Evolutionary conservation across 1,284 basidiomycete species (phyloP), one percentile per base, ranked within the genome.

Genomic region (Rhodotorula mucilaginosa): DNA sequence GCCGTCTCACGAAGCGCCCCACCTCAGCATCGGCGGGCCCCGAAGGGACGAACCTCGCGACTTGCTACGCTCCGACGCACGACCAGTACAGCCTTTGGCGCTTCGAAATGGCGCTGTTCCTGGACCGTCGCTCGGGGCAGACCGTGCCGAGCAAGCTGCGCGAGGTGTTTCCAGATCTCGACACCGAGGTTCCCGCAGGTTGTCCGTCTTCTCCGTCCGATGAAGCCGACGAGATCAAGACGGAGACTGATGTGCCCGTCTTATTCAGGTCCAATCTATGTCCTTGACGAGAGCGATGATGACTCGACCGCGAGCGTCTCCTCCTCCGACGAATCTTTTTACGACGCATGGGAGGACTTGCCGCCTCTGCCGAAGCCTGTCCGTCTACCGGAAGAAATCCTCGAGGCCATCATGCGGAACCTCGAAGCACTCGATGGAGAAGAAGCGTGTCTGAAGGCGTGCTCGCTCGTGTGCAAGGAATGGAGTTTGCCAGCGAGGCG

Each of bases 241-340:
- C 48, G 5, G 2, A 16, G 4, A 5, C 57, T 46, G 12, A 65
- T 21, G 23, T 8, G 12, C 5, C 21, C 18, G 19, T 0, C 16
- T 1, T 39, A 1, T 5, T 8, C 65, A 66, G 65, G 39, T 8
- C 65, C 65, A 5, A 18, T 66, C n/a, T 66, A 66, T 39, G 58
- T 60, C 49, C 58, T 66, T 21, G 65, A 66, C 49, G 65, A 66
- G 8, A 51, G 56, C 21, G 64, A 59, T 47, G 44, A 34, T 8
- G 31, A 19, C 12, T 34, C 39, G 29, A 34, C 6, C 16, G 39
- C 39, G 39, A 39, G 39, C 39, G 39, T 39, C 39, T 39, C 39
- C 39, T 39, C 39, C 39, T 6, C 5, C 39, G 39, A 39, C 39
- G 39, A 39, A 39, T 39, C 39, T 39, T 12, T 39, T 12, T 7